Evolutionary conservation across 495 filamentous ascomycete species (phyloP).

Genomic region (Chlorociboria aeruginascens): DNA sequence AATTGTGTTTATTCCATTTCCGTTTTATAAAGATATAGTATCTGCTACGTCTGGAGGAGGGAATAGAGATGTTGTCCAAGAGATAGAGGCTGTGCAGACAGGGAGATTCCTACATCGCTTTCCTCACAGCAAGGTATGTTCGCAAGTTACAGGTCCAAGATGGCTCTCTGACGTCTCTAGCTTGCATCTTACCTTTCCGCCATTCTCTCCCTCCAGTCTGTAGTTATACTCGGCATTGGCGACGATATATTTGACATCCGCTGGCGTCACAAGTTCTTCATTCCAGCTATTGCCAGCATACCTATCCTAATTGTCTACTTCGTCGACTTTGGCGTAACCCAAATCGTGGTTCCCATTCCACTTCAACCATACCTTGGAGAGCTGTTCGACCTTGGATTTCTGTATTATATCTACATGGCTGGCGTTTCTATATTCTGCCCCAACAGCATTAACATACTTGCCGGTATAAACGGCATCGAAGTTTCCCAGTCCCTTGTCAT

Average conservation of each 20-base stretch:
- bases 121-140: conserved; percentile 74
- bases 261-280: conserved; percentile 97
- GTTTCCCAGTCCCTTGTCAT: conserved; percentile 90
- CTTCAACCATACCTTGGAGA: conserved; percentile 69
- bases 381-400: conserved; percentile 71
- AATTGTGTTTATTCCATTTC: conserved; percentile 88
- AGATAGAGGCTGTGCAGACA: conserved; percentile 42
- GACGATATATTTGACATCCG: conserved; percentile 97
- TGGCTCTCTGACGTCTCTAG: conserved; percentile 30
- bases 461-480: conserved; percentile 95
- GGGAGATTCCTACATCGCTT: conserved; percentile 82
- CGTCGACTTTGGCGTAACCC: conserved; percentile 93
- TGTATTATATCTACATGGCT: conserved; percentile 97
- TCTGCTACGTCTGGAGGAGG: conserved; percentile 90
- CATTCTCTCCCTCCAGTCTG: conserved; percentile 77
- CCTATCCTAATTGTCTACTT: conserved; percentile 96
- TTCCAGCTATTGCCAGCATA: conserved; percentile 86
- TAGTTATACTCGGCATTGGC: conserved; percentile 81
- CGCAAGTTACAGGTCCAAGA: not conserved
- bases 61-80: conserved; percentile 71
- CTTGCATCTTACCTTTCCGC: conserved; percentile 92
- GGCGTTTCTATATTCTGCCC: conserved; percentile 89
- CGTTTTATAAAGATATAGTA: conserved; percentile 96
- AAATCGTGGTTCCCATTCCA: conserved; percentile 77
- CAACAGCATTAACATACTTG: conserved; percentile 97